These are phyloP conservation scores for Penicillium lagena DNA, from an alignment of 495 filamentous ascomycete genomes.

Conservation along the genomic window DNA sequence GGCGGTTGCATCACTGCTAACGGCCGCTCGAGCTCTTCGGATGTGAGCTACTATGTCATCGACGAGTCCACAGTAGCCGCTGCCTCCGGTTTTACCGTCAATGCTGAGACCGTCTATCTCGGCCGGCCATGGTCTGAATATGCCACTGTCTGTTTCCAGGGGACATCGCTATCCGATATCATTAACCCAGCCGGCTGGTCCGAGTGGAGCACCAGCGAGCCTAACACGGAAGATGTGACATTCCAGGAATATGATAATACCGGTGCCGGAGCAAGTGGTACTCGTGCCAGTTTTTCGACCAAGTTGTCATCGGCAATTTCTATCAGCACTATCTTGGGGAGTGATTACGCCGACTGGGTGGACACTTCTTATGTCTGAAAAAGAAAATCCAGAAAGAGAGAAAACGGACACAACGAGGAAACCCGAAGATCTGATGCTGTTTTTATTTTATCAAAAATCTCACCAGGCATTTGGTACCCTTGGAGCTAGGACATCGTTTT, in stretches of 20 bases:
- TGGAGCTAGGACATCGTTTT: too few relatives aligned
- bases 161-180: conserved; percentile 44
- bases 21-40: conserved; percentile 41
- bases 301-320: conserved; percentile 37
- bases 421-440: too few relatives aligned
- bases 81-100: conserved; percentile 38
- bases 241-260: conserved; percentile 57
- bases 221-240: conserved; percentile 45
- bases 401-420: too few relatives aligned
- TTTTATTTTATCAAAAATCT: too few relatives aligned
- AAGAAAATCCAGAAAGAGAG: too few relatives aligned
- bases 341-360: conserved; percentile 37
- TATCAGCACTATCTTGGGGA: conserved; percentile 47
- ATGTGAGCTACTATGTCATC: conserved; percentile 57
- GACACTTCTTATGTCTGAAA: conserved; percentile 13
- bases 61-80: conserved; percentile 47
- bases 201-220: conserved; percentile 44
- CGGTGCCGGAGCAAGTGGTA: conserved; percentile 51
- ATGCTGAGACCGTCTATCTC: conserved; percentile 49
- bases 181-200: conserved; percentile 58
- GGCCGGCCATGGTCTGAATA: conserved; percentile 62
- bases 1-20: conserved; percentile 54
- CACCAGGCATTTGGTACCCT: too few relatives aligned
- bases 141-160: conserved; percentile 57
- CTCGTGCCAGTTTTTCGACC: conserved; percentile 48